Conservation (phyloP, 2,329 filamentous ascomycete species). For the Arthrobotrys musiformis region DNA sequence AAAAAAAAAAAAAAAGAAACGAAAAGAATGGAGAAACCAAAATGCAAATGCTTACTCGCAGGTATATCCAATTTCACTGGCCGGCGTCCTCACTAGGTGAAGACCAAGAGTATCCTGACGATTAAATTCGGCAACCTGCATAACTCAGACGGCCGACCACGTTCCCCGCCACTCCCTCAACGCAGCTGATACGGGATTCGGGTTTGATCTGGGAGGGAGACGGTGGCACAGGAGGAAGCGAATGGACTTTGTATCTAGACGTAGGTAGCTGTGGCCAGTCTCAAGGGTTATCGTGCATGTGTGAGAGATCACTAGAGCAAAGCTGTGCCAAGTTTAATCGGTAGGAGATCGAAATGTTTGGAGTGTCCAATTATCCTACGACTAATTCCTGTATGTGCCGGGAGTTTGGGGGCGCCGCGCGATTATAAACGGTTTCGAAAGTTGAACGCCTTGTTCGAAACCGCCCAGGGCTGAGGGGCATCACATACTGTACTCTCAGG, state of each 20-base stretch:
- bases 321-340: constrained; percentile 9
- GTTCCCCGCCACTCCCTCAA: constrained; percentile 50
- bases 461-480: constrained; percentile 36
- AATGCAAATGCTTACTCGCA: constrained; percentile 49
- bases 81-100: constrained; percentile 46
- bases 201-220: not conserved
- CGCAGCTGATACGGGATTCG: constrained; percentile 38
- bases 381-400: constrained; percentile 29
- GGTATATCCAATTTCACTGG: constrained; percentile 49
- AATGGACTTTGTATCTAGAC: not conserved
- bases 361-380: not conserved
- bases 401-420: constrained; percentile 48
- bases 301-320: not conserved
- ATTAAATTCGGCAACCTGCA: constrained; percentile 52
- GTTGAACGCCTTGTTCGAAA: constrained; percentile 45
- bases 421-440: constrained; percentile 52
- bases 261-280: not conserved
- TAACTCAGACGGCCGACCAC: constrained; percentile 29
- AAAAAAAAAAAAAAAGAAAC: too few species aligned
- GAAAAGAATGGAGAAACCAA: constrained; percentile 1
- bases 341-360: constrained; percentile 5
- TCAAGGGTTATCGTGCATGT: not conserved
- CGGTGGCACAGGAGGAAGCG: constrained; percentile 4
- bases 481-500: not conserved
- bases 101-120: constrained; percentile 51